A percentile compares a stretch with the other conserved stretches of the same genome.
Evolutionary conservation across 495 filamentous ascomycete genomes (phyloP).

Genomic region (Choiromyces venosus): DNA sequence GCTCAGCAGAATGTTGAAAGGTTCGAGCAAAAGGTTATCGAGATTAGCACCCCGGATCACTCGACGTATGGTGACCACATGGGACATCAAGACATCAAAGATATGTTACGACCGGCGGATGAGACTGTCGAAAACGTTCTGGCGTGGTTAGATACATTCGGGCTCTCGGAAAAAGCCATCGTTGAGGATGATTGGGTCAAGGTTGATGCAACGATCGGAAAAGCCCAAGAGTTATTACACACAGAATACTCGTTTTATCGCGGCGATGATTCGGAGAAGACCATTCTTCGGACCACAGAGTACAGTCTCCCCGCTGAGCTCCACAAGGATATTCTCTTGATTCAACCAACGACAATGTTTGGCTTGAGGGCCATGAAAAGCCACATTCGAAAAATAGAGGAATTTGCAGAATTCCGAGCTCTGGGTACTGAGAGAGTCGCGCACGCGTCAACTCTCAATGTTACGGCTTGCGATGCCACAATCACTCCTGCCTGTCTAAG

Average conservation of each 20-base stretch:
- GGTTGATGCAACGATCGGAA: slow-evolving; percentile 49
- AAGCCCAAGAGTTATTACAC: slow-evolving; percentile 53
- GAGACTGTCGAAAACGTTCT: slow-evolving; percentile 46
- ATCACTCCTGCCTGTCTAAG: slow-evolving; percentile 58
- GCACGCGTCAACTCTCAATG: slow-evolving; percentile 30
- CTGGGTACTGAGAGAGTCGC: slow-evolving; percentile 20
- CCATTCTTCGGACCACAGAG: slow-evolving; percentile 51
- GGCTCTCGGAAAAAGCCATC: slow-evolving; percentile 46
- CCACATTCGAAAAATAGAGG: slow-evolving; percentile 20
- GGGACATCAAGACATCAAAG: slow-evolving; percentile 52
- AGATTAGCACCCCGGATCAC: slow-evolving; percentile 59
- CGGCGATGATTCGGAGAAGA: slow-evolving; percentile 42
- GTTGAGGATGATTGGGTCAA: slow-evolving; percentile 55
- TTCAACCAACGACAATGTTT: slow-evolving; percentile 57
- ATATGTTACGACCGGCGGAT: slow-evolving; percentile 49
- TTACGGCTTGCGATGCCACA: slow-evolving; percentile 46
- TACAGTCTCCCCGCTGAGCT: slow-evolving; percentile 57
- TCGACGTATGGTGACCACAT: slow-evolving; percentile 60
- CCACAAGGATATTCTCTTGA: slow-evolving; percentile 48
- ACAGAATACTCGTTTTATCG: slow-evolving; percentile 54
- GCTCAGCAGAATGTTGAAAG: slow-evolving; percentile 50
- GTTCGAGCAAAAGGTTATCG: slow-evolving; percentile 58
- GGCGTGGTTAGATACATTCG: slow-evolving; percentile 51
- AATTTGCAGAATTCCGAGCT: slow-evolving; percentile 19
- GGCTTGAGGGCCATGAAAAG: slow-evolving; percentile 39